Base-by-base conservation (phyloP, 139 green algal species). In the Chlamydomonas schloesseri region DNA sequence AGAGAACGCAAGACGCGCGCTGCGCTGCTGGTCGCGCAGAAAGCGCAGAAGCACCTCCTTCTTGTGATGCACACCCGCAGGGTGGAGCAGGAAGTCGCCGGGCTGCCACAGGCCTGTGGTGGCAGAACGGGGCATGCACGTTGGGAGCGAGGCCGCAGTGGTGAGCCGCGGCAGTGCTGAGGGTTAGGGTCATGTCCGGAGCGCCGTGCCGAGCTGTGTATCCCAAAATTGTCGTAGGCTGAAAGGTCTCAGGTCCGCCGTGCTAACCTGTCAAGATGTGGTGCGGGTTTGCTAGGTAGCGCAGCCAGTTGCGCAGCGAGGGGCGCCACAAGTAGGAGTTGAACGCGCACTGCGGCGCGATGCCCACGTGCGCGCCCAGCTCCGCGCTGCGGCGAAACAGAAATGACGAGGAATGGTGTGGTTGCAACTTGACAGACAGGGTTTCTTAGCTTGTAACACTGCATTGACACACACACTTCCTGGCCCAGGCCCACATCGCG, bases 301-400 rank as follows among this genome's bases (percentile, higher is more conserved):
- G 69, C 34, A 75, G 11, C 69, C 71, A 85, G 60, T 91, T 85
- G n/a, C 87, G 60, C 10, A 89, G 46, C 17, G 50, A 78, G 47
- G 53, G 31, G 28, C 84, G 80, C 86, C 86, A 93, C n/a, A 90
- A 29, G 70, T 92, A 93, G n/a, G 84, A 91, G 80, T 93, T 93
- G 70, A 93, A 87, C 26, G 90, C 71, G 80, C 90, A 92, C 72
- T 91, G 90, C 6, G 88, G 85, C 24, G 88, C 84, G 4, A 90
- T 47, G 1, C 76, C 83, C 33, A 92, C 64, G 64, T 90, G 90
- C 0, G 33, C 14, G 23, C 29, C 20, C 62, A 37, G 64, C 64
- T 84, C 78, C 21, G 37, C 33, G 26, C 78, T 84, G 79, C 26
- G 26, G 20, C 8, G 42, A 8, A 50, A 50, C 42, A 50, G n/a